A percentile compares a stretch with the other conserved stretches of the same genome.
Conservation (phyloP, 495 filamentous ascomycete genomes). For the Trichoderma reesei region DNA sequence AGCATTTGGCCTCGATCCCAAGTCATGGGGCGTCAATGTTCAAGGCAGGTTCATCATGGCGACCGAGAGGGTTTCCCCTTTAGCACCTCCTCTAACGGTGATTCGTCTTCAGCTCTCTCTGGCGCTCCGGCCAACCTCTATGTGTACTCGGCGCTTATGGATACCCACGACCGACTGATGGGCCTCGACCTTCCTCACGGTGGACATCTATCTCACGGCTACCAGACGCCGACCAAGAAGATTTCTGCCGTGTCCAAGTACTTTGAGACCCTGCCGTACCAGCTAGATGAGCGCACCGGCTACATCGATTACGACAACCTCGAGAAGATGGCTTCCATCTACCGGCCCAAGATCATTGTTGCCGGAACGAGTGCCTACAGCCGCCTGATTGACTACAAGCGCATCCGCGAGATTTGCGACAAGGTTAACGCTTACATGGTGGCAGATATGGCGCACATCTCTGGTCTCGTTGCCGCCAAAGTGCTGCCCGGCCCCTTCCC, state of each 20-base stretch:
- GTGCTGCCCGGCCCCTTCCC: conserved; percentile 85
- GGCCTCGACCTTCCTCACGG: conserved; percentile 94
- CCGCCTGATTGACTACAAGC: conserved; percentile 82
- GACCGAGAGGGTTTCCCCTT: no score
- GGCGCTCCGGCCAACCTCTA: conserved; percentile 94
- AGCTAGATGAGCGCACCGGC: conserved; percentile 80
- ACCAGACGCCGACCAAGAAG: conserved; percentile 96
- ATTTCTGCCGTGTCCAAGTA: conserved; percentile 98
- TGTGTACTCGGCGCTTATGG: conserved; percentile 86
- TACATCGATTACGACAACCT: conserved; percentile 89
- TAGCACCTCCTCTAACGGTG: not conserved
- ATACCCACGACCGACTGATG: conserved; percentile 92
- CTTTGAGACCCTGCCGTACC: conserved; percentile 94
- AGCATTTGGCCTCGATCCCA: conserved; percentile 68
- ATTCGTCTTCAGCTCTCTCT: conserved; percentile 57
- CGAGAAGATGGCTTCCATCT: conserved; percentile 73
- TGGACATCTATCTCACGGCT: conserved; percentile 93
- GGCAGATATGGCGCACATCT: conserved; percentile 97
- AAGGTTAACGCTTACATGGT: conserved; percentile 88
- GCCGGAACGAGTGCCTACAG: conserved; percentile 94
- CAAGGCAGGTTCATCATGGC: conserved; percentile 52
- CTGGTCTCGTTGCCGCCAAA: conserved; percentile 81
- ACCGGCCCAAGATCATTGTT: conserved; percentile 91
- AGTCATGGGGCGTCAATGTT: conserved; percentile 97
- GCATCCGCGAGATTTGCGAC: conserved; percentile 78